Conservation (phyloP, 768 basidiomycete species). For the Boletus insuetus region DNA sequence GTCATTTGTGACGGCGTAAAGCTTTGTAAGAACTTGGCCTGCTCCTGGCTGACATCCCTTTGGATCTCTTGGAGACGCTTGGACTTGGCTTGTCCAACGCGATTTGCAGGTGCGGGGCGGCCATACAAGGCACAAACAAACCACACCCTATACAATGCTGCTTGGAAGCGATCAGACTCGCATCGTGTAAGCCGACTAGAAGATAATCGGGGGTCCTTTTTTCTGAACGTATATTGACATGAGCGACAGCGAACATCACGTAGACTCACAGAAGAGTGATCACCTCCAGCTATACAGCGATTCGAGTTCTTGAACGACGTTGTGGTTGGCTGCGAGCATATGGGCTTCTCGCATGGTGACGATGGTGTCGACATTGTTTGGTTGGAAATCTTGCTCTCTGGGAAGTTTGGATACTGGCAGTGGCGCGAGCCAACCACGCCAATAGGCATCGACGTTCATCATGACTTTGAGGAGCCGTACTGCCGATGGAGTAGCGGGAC, state of each 20-base stretch:
- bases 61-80: slow-evolving; percentile 3
- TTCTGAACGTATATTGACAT: slow-evolving; percentile 20
- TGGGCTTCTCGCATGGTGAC: slow-evolving; percentile 12
- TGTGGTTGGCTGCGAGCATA: slow-evolving; percentile 16
- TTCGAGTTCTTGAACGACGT: slow-evolving; percentile 14
- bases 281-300: slow-evolving; percentile 22
- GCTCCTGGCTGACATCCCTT: neutral
- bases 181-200: slow-evolving; percentile 27
- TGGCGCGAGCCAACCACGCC: slow-evolving; percentile 17
- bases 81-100: slow-evolving; percentile 7
- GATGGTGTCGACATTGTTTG: neutral
- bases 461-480: slow-evolving; percentile 18
- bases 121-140: slow-evolving; percentile 17
- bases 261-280: neutral
- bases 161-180: slow-evolving; percentile 34
- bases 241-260: neutral
- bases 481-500: slow-evolving; percentile 2
- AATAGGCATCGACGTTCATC: slow-evolving; percentile 11
- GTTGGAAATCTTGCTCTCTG: slow-evolving; percentile 8
- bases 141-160: slow-evolving; percentile 31
- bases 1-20: neutral
- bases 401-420: slow-evolving; percentile 9
- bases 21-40: slow-evolving; percentile 8
- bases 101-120: slow-evolving; percentile 8
- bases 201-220: slow-evolving; percentile 36